A percentile compares a stretch with the other conserved stretches of the same genome.
Conservation (phyloP, 2,329 filamentous ascomycete genomes). For the Ascochyta koolunga region DNA sequence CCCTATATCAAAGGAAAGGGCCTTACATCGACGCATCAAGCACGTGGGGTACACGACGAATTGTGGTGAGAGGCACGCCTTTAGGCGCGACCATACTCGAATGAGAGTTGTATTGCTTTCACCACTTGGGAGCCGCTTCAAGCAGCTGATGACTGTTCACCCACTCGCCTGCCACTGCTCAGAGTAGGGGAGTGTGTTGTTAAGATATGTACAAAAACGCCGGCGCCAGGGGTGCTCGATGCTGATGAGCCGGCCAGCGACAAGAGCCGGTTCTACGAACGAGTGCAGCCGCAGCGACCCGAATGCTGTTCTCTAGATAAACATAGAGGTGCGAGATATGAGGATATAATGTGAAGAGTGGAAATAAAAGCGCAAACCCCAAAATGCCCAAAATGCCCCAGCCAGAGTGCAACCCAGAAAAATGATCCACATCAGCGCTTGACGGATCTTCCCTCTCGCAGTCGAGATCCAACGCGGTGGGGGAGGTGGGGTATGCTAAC, state of each 20-base stretch:
- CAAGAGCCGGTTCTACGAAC: neutral
- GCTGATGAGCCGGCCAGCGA: constrained; percentile 1
- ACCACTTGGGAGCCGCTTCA: constrained; percentile 6
- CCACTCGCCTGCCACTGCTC: neutral
- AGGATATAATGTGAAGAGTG: constrained; percentile 25
- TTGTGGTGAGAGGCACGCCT: constrained; percentile 7
- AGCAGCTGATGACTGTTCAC: neutral
- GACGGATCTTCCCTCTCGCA: constrained; percentile 41
- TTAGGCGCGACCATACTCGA: constrained; percentile 1
- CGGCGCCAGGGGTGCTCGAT: neutral
- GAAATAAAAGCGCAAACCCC: constrained; percentile 27
- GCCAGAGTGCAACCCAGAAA: constrained; percentile 1
- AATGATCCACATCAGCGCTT: constrained; percentile 49
- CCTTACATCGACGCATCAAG: too few species aligned
- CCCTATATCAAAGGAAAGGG: too few species aligned
- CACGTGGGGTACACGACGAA: neutral
- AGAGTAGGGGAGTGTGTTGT: constrained; percentile 4
- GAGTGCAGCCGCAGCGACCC: neutral
- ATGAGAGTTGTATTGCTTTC: constrained; percentile 1
- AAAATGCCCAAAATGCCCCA: constrained; percentile 14
- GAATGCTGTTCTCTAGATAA: constrained; percentile 4
- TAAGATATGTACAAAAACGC: constrained; percentile 12
- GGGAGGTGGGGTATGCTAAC: constrained; percentile 25
- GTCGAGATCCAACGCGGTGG: constrained; percentile 32
- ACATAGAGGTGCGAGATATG: constrained; percentile 10